Evolutionary conservation across 345 rosid genomes (phyloP).

Genomic region (Populus tremula): DNA sequence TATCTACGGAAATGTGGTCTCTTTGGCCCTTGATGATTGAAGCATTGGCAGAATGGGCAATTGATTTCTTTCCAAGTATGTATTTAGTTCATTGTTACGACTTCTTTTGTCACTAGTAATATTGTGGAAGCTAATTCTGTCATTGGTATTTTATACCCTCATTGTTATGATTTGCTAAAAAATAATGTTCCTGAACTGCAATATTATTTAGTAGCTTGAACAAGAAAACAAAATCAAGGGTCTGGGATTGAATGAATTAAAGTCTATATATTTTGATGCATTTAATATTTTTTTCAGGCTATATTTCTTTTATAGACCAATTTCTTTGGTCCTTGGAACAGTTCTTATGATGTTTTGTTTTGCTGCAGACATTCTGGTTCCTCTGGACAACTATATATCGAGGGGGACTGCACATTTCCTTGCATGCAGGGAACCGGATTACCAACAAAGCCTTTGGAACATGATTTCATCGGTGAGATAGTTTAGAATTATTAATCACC

Average conservation of each 20-base stretch:
- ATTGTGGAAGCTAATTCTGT: background rate
- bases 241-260: background rate
- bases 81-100: background rate
- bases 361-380: slow-evolving; percentile 84
- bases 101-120: background rate
- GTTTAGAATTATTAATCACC: background rate
- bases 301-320: background rate
- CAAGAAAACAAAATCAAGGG: background rate
- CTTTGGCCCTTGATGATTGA: slow-evolving; percentile 98
- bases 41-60: slow-evolving; percentile 94
- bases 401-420: slow-evolving; percentile 92
- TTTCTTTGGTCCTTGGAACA: background rate
- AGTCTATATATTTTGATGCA: background rate
- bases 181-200: background rate
- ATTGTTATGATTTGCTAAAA: background rate
- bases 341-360: slow-evolving; percentile 9
- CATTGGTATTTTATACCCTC: background rate
- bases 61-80: slow-evolving; percentile 92
- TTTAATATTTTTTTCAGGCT: background rate
- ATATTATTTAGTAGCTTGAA: background rate
- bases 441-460: slow-evolving; percentile 92
- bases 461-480: slow-evolving; percentile 87
- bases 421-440: slow-evolving; percentile 83
- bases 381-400: slow-evolving; percentile 92
- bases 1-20: slow-evolving; percentile 94